A percentile compares a stretch with the other conserved stretches of the same genome.
Evolutionary conservation across 176 grass and related monocot species (phyloP).

Genomic region (Areca catechu): DNA sequence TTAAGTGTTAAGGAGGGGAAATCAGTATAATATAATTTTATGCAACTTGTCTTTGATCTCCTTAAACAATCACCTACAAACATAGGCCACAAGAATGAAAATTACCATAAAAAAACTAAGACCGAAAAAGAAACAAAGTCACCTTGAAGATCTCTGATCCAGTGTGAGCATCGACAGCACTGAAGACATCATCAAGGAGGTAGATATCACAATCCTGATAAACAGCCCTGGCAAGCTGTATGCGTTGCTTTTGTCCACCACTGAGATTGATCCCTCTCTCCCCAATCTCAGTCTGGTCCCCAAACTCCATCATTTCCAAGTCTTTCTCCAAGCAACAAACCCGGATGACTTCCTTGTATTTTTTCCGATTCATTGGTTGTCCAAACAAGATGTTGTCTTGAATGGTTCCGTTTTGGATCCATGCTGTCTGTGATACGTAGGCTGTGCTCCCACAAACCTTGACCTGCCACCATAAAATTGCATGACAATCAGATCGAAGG

Average conservation of each 20-base stretch:
- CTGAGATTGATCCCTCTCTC: conserved; percentile 97
- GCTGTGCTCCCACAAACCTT: conserved; percentile 79
- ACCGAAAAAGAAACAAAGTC: not conserved
- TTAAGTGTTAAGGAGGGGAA: too few species aligned
- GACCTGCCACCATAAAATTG: conserved; percentile 35
- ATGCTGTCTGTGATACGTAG: conserved; percentile 83
- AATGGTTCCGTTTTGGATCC: conserved; percentile 97
- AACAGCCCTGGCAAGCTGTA: conserved; percentile 87
- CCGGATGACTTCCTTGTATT: conserved; percentile 65
- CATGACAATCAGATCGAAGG: too few species aligned
- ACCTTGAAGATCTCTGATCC: conserved; percentile 91
- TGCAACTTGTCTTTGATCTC: too few species aligned
- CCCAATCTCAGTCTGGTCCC: conserved; percentile 97
- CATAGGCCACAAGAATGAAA: too few species aligned
- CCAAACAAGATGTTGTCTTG: conserved; percentile 98
- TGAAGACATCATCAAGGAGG: conserved; percentile 96
- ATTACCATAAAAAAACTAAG: too few species aligned
- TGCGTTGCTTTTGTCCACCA: conserved; percentile 96
- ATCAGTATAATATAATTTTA: too few species aligned
- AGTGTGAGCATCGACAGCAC: conserved; percentile 83
- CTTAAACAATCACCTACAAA: too few species aligned
- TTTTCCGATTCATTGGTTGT: conserved; percentile 47
- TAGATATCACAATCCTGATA: conserved; percentile 87
- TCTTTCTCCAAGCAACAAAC: conserved; percentile 98
- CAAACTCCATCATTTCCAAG: conserved; percentile 99